These are phyloP conservation scores for Sphagnum fallax DNA, from an alignment of 228 moss, liverwort and hornwort genomes.

Conservation along the genomic window DNA sequence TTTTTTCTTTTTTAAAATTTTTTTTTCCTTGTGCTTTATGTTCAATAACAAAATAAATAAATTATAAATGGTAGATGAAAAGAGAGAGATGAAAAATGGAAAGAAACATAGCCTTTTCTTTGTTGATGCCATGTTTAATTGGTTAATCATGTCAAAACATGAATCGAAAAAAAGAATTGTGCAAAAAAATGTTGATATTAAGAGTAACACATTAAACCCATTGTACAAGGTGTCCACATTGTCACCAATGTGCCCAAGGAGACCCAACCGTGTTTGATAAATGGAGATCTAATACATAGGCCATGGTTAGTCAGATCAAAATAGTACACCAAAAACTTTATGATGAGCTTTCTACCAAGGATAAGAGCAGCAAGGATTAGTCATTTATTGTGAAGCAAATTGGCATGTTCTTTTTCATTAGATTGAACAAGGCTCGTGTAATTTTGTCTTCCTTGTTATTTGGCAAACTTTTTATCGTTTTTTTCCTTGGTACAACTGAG, in stretches of 20 bases:
- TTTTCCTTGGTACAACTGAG: no score
- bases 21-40: no score
- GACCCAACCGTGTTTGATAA: slow-evolving; percentile 79
- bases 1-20: no score
- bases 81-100: no score
- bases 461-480: no score
- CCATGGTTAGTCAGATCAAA: slow-evolving; percentile 93
- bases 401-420: slow-evolving; percentile 96
- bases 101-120: no score
- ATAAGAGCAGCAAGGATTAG: slow-evolving; percentile 85
- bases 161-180: no score
- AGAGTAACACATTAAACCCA: slow-evolving; percentile 32
- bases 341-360: slow-evolving; percentile 69
- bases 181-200: no score
- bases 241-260: slow-evolving; percentile 83
- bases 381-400: slow-evolving; percentile 91
- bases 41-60: no score
- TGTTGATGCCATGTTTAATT: no score
- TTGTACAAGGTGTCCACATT: slow-evolving; percentile 88
- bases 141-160: no score
- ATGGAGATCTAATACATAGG: slow-evolving; percentile 92
- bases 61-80: no score
- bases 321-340: slow-evolving; percentile 68
- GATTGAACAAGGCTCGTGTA: slow-evolving; percentile 84
- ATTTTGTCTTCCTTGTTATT: background rate